A percentile compares a stretch with the other conserved stretches of the same genome.
Conservation (phyloP, 352 stramenopile species). For the Pythium utonaiense region DNA sequence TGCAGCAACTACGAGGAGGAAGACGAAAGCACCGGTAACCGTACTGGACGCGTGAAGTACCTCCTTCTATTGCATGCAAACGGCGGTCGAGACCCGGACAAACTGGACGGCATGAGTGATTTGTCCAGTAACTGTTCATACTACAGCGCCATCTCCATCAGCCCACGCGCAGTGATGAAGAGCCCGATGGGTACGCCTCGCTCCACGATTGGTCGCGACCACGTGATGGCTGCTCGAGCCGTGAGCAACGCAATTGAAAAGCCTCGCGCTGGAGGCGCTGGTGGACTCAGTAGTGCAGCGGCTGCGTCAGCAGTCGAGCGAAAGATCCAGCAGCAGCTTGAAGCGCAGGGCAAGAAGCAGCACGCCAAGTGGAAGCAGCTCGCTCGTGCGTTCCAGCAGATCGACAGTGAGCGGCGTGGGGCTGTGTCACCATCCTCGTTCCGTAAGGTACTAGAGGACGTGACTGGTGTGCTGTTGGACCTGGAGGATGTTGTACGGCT, state of each 20-base stretch:
- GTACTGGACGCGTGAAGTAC: conserved; percentile 52
- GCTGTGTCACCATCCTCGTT: conserved; percentile 43
- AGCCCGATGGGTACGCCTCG: background rate
- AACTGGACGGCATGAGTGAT: conserved; percentile 58
- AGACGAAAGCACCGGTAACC: conserved; percentile 38
- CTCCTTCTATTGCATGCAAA: conserved; percentile 57
- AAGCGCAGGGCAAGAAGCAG: conserved; percentile 32
- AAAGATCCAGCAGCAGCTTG: conserved; percentile 58
- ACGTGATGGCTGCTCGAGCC: conserved; percentile 39
- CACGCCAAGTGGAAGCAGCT: conserved; percentile 52
- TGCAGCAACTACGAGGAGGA: conserved; percentile 52
- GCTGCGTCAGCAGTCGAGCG: conserved; percentile 44
- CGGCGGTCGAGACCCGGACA: conserved; percentile 62
- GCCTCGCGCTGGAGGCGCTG: conserved; percentile 7
- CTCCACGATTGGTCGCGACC: conserved; percentile 24
- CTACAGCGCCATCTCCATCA: conserved; percentile 70
- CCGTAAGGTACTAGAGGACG: conserved; percentile 57
- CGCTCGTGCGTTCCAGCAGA: conserved; percentile 49
- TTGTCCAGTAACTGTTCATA: conserved; percentile 76
- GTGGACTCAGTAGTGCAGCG: conserved; percentile 25
- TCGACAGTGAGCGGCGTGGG: conserved; percentile 54
- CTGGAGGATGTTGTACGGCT: conserved; percentile 61
- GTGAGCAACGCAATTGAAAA: conserved; percentile 49
- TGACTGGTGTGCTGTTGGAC: conserved; percentile 42
- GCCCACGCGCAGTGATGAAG: conserved; percentile 38